A percentile compares a stretch with the other conserved stretches of the same genome.
Conservation (phyloP, 2,329 filamentous ascomycete species). For the Phaeosphaeriaceae sp. region DNA sequence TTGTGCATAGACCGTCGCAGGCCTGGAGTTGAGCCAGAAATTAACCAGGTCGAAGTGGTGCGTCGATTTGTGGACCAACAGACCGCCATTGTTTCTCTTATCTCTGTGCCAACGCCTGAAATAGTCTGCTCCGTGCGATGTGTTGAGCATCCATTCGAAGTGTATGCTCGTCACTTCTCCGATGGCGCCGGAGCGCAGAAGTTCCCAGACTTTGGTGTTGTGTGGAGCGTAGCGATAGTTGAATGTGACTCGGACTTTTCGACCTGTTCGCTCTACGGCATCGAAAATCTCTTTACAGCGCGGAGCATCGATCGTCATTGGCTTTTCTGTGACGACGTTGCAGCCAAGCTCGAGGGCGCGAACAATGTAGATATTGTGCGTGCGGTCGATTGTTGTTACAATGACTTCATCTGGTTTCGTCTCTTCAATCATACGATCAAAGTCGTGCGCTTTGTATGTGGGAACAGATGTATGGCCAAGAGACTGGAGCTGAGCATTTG, state of each 20-base stretch:
- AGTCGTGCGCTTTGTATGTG: slow-evolving; percentile 62
- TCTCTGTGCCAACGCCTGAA: slow-evolving; percentile 70
- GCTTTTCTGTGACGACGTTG: slow-evolving; percentile 69
- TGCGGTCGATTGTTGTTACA: slow-evolving; percentile 68
- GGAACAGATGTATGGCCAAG: slow-evolving; percentile 60
- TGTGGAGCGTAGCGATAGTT: slow-evolving; percentile 72
- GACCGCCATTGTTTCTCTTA: slow-evolving; percentile 65
- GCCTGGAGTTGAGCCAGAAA: slow-evolving; percentile 66
- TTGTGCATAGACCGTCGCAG: slow-evolving; percentile 64
- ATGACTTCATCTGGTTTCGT: slow-evolving; percentile 67
- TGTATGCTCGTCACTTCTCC: slow-evolving; percentile 64
- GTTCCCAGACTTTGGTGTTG: slow-evolving; percentile 65
- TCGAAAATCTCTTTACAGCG: slow-evolving; percentile 63
- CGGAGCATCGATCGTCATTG: slow-evolving; percentile 68
- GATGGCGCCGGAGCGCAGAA: slow-evolving; percentile 63
- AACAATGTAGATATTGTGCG: slow-evolving; percentile 67
- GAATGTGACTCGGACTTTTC: slow-evolving; percentile 65
- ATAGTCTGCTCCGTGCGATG: slow-evolving; percentile 67
- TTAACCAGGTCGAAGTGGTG: slow-evolving; percentile 71
- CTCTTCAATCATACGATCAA: slow-evolving; percentile 65
- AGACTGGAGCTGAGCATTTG: slow-evolving; percentile 57
- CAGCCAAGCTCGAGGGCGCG: slow-evolving; percentile 66
- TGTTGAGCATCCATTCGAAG: slow-evolving; percentile 71
- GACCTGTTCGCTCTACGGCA: slow-evolving; percentile 59
- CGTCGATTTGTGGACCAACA: slow-evolving; percentile 68